Percentiles rank a stretch among this genome's conserved stretches.
These are phyloP conservation scores for Panus rudis DNA, from an alignment of 768 basidiomycete genomes.

Conservation along the genomic window DNA sequence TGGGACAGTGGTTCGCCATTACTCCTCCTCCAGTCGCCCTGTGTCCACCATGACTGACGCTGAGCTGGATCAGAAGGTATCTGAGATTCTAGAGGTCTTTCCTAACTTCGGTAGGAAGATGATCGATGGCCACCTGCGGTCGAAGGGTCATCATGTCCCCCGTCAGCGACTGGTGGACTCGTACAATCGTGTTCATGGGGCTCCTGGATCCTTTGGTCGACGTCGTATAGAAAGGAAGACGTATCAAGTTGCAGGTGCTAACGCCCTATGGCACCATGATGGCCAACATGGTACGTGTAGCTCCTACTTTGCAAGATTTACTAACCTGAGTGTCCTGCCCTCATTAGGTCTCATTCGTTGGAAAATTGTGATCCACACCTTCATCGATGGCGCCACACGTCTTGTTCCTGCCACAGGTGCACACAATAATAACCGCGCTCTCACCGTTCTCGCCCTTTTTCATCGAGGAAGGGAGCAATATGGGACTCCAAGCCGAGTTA, in stretches of 20 bases:
- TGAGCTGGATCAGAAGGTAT: constrained; percentile 5
- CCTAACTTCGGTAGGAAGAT: constrained; percentile 16
- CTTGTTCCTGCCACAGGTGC: constrained; percentile 10
- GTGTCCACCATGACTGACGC: background rate
- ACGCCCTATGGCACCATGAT: constrained; percentile 23
- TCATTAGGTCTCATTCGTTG: constrained; percentile 15
- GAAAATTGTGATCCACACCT: constrained; percentile 17
- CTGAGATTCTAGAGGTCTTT: constrained; percentile 10
- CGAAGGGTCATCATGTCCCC: constrained; percentile 13
- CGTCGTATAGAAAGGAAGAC: constrained; percentile 7
- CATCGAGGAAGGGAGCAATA: constrained; percentile 2
- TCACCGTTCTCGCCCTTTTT: constrained; percentile 16
- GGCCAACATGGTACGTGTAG: constrained; percentile 22
- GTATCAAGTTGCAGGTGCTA: constrained; percentile 20
- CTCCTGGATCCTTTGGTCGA: constrained; percentile 1
- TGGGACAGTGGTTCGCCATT: background rate
- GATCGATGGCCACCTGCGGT: constrained; percentile 13
- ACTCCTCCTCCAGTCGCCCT: background rate
- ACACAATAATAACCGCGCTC: constrained; percentile 13
- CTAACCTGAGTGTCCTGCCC: background rate
- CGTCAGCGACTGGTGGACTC: constrained; percentile 6
- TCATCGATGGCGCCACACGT: constrained; percentile 21
- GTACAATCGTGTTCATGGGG: constrained; percentile 12
- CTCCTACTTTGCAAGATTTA: too few species aligned
- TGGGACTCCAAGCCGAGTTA: constrained; percentile 18